Percentiles rank a stretch among this genome's conserved stretches.
Evolutionary conservation across 2,329 filamentous ascomycete genomes (phyloP).

Genomic region (Xylaria sp.): DNA sequence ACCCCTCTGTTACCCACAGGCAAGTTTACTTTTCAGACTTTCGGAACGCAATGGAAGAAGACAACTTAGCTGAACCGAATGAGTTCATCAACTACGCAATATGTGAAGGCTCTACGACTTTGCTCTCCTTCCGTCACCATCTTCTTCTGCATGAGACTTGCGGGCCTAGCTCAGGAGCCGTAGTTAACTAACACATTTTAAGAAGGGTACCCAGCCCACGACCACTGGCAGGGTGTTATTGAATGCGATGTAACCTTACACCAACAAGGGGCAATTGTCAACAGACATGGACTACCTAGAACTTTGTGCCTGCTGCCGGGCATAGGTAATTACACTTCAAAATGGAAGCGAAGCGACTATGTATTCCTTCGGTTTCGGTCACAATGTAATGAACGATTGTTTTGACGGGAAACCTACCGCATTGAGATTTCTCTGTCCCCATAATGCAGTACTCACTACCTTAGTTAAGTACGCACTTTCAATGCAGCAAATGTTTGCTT

Average conservation of each 20-base stretch:
- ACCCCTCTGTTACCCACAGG: constrained; percentile 6
- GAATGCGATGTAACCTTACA: constrained; percentile 24
- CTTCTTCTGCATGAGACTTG: constrained; percentile 9
- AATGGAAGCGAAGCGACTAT: neutral
- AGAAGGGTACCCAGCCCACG: constrained; percentile 5
- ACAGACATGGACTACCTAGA: neutral
- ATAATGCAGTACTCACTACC: neutral
- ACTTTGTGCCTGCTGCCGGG: neutral
- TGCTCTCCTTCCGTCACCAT: neutral
- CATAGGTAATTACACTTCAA: constrained; percentile 2
- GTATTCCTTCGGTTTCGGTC: neutral
- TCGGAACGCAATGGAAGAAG: neutral
- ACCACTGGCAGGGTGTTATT: constrained; percentile 10
- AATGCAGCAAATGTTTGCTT: neutral
- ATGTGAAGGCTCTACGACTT: constrained; percentile 11
- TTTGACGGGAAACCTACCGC: neutral
- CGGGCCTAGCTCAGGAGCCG: constrained; percentile 10
- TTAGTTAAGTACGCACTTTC: neutral
- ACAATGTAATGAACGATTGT: neutral
- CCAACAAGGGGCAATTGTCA: constrained; percentile 10
- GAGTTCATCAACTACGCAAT: constrained; percentile 2
- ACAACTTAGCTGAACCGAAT: neutral
- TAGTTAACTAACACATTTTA: neutral
- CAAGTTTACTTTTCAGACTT: neutral
- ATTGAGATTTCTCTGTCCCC: neutral